phyloP scores from a whole-genome alignment of 805 yeast species.

The Myxozyma sirexii region DNA sequence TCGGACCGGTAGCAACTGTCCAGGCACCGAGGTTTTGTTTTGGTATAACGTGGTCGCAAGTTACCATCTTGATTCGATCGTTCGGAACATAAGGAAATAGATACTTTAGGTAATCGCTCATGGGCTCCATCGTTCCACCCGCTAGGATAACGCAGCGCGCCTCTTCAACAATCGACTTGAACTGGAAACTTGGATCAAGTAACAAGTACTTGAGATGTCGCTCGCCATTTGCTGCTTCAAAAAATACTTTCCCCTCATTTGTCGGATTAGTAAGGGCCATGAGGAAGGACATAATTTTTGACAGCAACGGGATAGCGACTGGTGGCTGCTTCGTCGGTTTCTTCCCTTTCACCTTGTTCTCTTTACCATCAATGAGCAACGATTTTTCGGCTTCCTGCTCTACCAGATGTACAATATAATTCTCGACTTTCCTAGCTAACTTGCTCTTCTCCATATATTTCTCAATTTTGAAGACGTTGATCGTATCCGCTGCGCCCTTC shows the following conservation, averaged over 20 bases:
- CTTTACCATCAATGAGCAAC: slow-evolving; percentile 9
- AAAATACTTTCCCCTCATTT: slow-evolving; percentile 76
- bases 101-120: slow-evolving; percentile 63
- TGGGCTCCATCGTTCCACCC: slow-evolving; percentile 96
- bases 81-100: slow-evolving; percentile 61
- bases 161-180: slow-evolving; percentile 64
- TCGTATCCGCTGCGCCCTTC: slow-evolving; percentile 64
- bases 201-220: slow-evolving; percentile 64
- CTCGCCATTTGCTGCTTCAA: slow-evolving; percentile 48
- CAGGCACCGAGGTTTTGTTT: slow-evolving; percentile 63
- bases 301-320: slow-evolving; percentile 56
- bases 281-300: slow-evolving; percentile 67
- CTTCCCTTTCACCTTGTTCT: background rate
- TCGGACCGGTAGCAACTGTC: slow-evolving; percentile 47
- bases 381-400: background rate
- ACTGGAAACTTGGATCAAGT: slow-evolving; percentile 75
- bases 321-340: background rate
- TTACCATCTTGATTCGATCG: slow-evolving; percentile 53
- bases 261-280: slow-evolving; percentile 71
- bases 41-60: slow-evolving; percentile 87
- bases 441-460: slow-evolving; percentile 66
- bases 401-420: slow-evolving; percentile 46
- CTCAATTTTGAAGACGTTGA: slow-evolving; percentile 70
- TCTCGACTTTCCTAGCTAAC: slow-evolving; percentile 81
- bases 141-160: slow-evolving; percentile 75